A percentile compares a stretch with the other conserved stretches of the same genome.
Conservation (phyloP, 345 rosid genomes). For the Tarenaya hassleriana region DNA sequence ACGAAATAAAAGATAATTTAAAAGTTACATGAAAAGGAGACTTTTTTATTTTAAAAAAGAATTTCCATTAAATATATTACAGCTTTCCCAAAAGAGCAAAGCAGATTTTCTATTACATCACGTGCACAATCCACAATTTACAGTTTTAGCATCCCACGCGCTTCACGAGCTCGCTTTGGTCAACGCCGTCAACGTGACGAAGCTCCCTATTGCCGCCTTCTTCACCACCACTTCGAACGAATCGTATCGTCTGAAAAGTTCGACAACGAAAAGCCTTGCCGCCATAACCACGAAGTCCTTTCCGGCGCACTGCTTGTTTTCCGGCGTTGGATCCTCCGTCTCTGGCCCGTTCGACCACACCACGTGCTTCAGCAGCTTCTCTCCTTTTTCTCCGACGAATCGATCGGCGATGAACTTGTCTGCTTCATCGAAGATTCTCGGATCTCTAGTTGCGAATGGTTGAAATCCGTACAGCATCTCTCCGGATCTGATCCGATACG, state of each 20-base stretch:
- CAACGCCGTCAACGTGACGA: slow-evolving; percentile 53
- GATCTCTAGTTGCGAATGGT: slow-evolving; percentile 79
- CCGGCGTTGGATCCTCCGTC: slow-evolving; percentile 51
- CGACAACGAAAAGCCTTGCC: slow-evolving; percentile 60
- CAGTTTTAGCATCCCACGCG: slow-evolving; percentile 8
- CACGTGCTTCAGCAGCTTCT: slow-evolving; percentile 54
- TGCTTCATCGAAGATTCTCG: slow-evolving; percentile 56
- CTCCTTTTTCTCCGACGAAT: slow-evolving; percentile 69
- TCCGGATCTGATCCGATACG: slow-evolving; percentile 64
- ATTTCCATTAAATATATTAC: no score
- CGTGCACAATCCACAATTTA: neutral
- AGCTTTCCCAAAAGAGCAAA: no score
- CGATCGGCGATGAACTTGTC: slow-evolving; percentile 78
- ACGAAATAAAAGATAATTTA: no score
- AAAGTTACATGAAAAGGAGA: no score
- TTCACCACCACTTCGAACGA: slow-evolving; percentile 58
- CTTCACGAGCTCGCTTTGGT: slow-evolving; percentile 49
- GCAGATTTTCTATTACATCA: no score
- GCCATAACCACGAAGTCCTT: slow-evolving; percentile 76
- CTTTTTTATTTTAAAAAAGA: no score
- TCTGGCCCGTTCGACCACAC: slow-evolving; percentile 96
- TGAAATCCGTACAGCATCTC: slow-evolving; percentile 77
- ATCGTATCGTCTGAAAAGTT: slow-evolving; percentile 77
- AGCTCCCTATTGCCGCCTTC: slow-evolving; percentile 44
- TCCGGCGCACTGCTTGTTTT: slow-evolving; percentile 82